Base-by-base conservation (phyloP, 192 early-diverging fungal species). In the Nowakowskiella sp. region DNA sequence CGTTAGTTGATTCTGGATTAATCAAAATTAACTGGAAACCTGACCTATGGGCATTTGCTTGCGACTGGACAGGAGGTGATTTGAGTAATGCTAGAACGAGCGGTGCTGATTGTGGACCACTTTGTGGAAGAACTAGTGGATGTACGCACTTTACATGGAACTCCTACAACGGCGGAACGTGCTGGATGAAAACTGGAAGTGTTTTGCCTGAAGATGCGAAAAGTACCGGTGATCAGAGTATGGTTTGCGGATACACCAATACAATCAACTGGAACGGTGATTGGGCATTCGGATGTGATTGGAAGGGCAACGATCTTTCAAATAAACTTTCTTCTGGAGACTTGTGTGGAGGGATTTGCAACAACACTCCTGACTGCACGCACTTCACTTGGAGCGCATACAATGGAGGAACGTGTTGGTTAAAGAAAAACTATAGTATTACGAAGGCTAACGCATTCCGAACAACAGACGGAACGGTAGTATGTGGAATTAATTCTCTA, bases 361-460 rank as follows among this genome's bases (percentile, higher is more conserved):
- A 13, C 36, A 39, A 39, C 13, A 39, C 36, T 13, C 13, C 13
- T 44, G 58, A 60, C 19, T 60, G 58, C 59, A 60, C 58, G 59
- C 58, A 60, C 31, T 60, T 60, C 31, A 61, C 58, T 5, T 60
- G 58, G 58, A 47, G 22, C 13, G 24, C 22, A 16, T 19, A 53
- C 21, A 53, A 57, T 2, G 56, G 56, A 6, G 58, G 58, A 4
- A 61, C 58, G 1, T 60, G 58, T 39, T 60, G 58, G 46, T 39
- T 39, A 19, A 39, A 39, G 36, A 39, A n/a, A n/a, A n/a, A n/a
- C n/a, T n/a, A n/a, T n/a, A n/a, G n/a, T n/a, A n/a, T n/a, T n/a
- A n/a, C n/a, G n/a, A n/a, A n/a, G n/a, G n/a, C n/a, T n/a, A n/a
- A n/a, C n/a, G n/a, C n/a, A n/a, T n/a, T n/a, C n/a, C n/a, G n/a